Percentiles rank a stretch among this genome's conserved stretches.
Evolutionary conservation across 352 stramenopile species (phyloP).

Genomic region (Phytophthora agathidicida): DNA sequence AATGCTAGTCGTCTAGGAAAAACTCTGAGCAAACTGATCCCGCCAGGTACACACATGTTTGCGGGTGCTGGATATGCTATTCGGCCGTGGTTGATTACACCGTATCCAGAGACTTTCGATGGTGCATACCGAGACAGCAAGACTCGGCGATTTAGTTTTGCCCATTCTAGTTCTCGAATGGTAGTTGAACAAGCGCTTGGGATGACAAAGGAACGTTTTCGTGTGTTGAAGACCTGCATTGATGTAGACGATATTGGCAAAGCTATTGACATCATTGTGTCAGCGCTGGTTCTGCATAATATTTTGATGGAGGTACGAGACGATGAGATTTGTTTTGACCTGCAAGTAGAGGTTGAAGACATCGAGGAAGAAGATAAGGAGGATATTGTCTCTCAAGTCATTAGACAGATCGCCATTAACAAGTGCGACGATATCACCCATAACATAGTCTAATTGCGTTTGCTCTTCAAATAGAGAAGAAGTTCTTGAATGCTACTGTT

Average conservation of each 20-base stretch:
- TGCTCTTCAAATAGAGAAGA: slow-evolving; percentile 2
- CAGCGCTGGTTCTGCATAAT: not conserved
- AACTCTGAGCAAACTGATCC: not conserved
- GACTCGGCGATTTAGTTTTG: not conserved
- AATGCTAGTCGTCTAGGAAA: slow-evolving; percentile 2
- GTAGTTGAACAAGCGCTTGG: not conserved
- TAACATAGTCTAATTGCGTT: not conserved
- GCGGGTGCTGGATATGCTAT: no score
- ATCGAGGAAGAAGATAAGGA: no score
- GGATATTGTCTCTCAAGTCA: no score
- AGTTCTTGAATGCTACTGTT: not conserved
- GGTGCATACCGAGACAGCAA: not conserved
- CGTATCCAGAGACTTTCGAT: slow-evolving; percentile 1
- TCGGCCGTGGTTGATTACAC: not conserved
- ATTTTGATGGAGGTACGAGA: not conserved
- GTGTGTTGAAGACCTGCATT: not conserved
- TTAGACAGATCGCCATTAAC: slow-evolving; percentile 7
- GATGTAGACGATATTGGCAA: not conserved
- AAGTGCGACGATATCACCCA: slow-evolving; percentile 1
- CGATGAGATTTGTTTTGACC: not conserved
- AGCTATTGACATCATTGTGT: slow-evolving; percentile 1
- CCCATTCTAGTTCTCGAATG: slow-evolving; percentile 4
- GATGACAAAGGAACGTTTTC: not conserved
- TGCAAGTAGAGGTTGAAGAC: not conserved
- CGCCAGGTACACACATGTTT: no score